Evolutionary conservation across 257 asterid genomes (phyloP).

Genomic region (Datura wrightii): DNA sequence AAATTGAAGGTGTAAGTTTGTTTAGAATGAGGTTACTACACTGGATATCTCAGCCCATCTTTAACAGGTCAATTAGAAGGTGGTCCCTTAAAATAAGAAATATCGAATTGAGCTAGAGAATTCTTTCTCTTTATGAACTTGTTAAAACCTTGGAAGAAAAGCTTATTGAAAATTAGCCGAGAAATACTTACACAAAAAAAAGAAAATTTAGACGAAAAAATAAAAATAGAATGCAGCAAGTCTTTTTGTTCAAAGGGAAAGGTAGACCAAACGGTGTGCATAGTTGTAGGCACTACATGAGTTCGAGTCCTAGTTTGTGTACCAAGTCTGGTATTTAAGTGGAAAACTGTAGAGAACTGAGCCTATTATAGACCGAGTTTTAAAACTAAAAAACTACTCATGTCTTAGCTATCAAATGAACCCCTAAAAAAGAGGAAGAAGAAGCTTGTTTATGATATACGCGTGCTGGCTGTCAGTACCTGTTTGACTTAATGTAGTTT

Average conservation of each 20-base stretch:
- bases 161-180: neutral
- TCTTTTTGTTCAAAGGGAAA: neutral
- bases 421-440: neutral
- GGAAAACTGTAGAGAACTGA: neutral
- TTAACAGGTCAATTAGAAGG: neutral
- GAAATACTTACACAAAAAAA: neutral
- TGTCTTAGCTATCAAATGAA: neutral
- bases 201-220: neutral
- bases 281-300: neutral
- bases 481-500: neutral
- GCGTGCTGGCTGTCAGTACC: neutral
- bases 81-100: neutral
- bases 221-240: slow-evolving; percentile 3
- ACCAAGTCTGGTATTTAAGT: neutral
- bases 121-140: neutral
- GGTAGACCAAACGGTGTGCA: neutral
- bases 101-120: neutral
- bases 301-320: neutral
- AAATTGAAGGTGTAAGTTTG: neutral
- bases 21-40: neutral
- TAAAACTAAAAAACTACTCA: neutral
- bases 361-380: neutral
- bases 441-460: neutral
- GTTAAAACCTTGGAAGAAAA: neutral
- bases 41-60: neutral